Base-by-base conservation (phyloP, 1,284 basidiomycete genomes). In the Rhodotorula sp. region DNA sequence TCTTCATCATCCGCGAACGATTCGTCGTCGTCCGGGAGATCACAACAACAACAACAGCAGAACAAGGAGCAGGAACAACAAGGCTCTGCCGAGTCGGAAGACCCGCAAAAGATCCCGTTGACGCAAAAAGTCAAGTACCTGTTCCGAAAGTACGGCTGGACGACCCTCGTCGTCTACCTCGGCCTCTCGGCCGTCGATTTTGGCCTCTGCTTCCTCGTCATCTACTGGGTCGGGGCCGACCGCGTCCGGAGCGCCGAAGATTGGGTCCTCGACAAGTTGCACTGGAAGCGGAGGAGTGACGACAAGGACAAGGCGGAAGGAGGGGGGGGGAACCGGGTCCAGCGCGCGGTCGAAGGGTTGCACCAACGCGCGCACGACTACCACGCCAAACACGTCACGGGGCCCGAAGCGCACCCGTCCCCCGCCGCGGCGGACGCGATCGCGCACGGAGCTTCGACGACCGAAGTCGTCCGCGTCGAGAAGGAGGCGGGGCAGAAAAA, bases 161-260 rank as follows among this genome's bases (percentile, higher is more conserved):
- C 94, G 79, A 92, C 94, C 8, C 85, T 97, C 34, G 91, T 90
- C 52, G 88, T 97, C 57, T 97, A 97, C 83, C 66, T 89, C 75
- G 79, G 88, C 57, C 80, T 95, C 67, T 86, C 86, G 45, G 83
- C 84, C 15, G 79, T 91, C 79, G 95, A 97, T 81, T 93, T 95
- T 79, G 82, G 86, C 43, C 84, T 95, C 75, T 87, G 90, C 0
- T 97, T 97, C 80, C 86, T 88, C 47, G 87, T 87, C 60, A 89
- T 99, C 79, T 92, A 95, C 79, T 82, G 93, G 60, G 83, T 95
- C 50, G 95, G 95, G 55, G 93, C 93, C 0, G 93, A 97, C 67
- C 89, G 92, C 75, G 93, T 98, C 69, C 86, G 89, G 15, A 86
- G 86, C 18, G 82, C 88, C 34, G 87, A 90, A 5, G 80, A 86